These are phyloP conservation scores for Hyaloraphidium curvatum DNA, from an alignment of 192 early-diverging fungal species.

Conservation along the genomic window DNA sequence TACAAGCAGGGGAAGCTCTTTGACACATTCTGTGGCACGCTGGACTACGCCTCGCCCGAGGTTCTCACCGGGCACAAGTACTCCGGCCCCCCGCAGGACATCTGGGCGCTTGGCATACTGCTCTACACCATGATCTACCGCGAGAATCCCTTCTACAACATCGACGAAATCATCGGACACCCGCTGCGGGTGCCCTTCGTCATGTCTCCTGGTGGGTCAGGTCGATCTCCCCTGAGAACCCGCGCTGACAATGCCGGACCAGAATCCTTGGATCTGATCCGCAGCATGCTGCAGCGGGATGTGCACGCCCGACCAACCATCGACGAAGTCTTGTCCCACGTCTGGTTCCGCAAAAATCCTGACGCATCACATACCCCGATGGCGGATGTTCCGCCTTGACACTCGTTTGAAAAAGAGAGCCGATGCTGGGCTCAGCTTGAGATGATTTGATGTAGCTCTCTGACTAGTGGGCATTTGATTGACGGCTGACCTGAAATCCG, in stretches of 20 bases:
- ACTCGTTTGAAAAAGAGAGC: too few relatives aligned
- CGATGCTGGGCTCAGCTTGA: too few relatives aligned
- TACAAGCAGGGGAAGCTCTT: slow-evolving; percentile 30
- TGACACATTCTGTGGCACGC: slow-evolving; percentile 52
- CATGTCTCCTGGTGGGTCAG: slow-evolving; percentile 24
- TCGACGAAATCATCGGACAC: slow-evolving; percentile 36
- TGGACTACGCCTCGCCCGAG: slow-evolving; percentile 61
- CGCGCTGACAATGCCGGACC: neutral
- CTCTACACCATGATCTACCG: slow-evolving; percentile 9
- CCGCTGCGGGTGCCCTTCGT: slow-evolving; percentile 33
- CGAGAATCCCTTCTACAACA: slow-evolving; percentile 53
- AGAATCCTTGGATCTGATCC: slow-evolving; percentile 40
- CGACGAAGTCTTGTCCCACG: slow-evolving; percentile 46
- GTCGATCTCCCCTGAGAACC: neutral
- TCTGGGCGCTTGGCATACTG: slow-evolving; percentile 50
- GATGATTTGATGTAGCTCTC: too few relatives aligned
- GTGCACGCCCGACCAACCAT: slow-evolving; percentile 51
- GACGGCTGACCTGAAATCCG: too few relatives aligned
- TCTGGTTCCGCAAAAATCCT: slow-evolving; percentile 37
- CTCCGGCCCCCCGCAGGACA: slow-evolving; percentile 55
- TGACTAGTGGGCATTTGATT: too few relatives aligned
- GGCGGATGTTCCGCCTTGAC: too few relatives aligned
- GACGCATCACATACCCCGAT: too few relatives aligned
- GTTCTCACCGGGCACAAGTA: slow-evolving; percentile 42
- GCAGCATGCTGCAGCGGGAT: slow-evolving; percentile 54